Evolutionary conservation across 345 rosid genomes (phyloP), one percentile per base, ranked within the genome.

Genomic region (Stellera chamaejasme): DNA sequence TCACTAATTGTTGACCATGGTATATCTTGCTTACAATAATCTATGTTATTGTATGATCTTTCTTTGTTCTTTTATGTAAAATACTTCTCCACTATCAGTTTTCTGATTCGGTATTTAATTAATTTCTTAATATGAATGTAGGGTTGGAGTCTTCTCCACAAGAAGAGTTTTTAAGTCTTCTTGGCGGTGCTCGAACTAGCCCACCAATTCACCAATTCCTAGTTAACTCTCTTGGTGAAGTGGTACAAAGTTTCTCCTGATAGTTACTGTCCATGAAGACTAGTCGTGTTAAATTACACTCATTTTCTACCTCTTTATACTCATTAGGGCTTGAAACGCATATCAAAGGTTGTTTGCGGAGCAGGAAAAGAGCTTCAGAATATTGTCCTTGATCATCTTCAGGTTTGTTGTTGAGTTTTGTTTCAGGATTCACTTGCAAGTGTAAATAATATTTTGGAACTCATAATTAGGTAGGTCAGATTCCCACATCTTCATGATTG

Each of bases 341-440:
- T 86, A 39, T 77, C 82, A 55, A 92, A 88, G 72, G 78, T 75
- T 51, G 85, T 82, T 59, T 75, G 90, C 73, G 88, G 93, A 69
- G 86, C 95, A 47, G 95, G 88, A 69, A 92, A 80, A 86, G 98
- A 88, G 66, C 93, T 92, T 65, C 90, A 88, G 74, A 78, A 57
- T 48, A 69, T 92, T 64, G 83, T 92, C 69, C 90, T 81, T 50
- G 79, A 88, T 73, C 93, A 92, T 74, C 83, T 92, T 48, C 95
- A 88, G 98, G 98, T 81, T 59, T 72, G 55, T 16, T 65, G 50
- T 62, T 60, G 43, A 45, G 48, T 27, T 53, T 69, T 56, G 42
- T 45, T 51, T 57, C 64, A 59, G 45, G 62, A 14, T 56, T 45
- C 28, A 56, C 13, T 27, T 52, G 23, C 9, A 32, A 32, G 9